Base-by-base conservation (phyloP, 345 rosid genomes). In the Salix suchowensis region DNA sequence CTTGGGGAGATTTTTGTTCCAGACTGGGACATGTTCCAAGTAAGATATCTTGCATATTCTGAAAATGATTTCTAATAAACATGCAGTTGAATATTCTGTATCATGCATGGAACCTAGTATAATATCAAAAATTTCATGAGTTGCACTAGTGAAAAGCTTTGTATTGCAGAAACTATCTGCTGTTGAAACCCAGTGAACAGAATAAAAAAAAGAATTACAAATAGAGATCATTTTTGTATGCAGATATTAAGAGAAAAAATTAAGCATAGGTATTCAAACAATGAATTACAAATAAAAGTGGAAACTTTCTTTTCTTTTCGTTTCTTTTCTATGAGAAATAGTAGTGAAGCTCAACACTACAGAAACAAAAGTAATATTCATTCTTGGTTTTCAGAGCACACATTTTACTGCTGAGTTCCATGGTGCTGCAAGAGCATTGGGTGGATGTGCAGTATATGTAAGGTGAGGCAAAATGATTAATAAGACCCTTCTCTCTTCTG, bases 11-110 rank as follows among this genome's bases (percentile, higher is more conserved):
- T 86, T 68, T 80, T 79, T 73, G 87, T 84, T 60, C 93, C 91
- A 23, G 93, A 87, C 66, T 91, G 89, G 91, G 90, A 88, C 83
- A 89, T 89, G 90, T 88, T 91, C 74, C 88, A 88, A 2, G 94
- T 88, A 76, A 46, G 87, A 32, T 58, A 16, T 44, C 62, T 77
- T 73, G 18, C 48, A 24, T 75, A 71, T 28, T 60, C 21, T 4
- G 10, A 7, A 30, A 36, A 48, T 21, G 50, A 46, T 46, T 13
- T 46, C 50, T 3, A 46, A 46, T 46, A 46, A 46, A 46, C 16
- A 46, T 14, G 18, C 4, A 14, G 16, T 14, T 46, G 1, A 46
- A 4, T 46, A 46, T 46, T 13, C 50, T 46, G 5, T 14, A 46
- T 46, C 50, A 14, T 46, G 50, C 50, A 46, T 46, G 50, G 50